A percentile compares a stretch with the other conserved stretches of the same genome.
phyloP scores from a whole-genome alignment of 1,139 yeast genomes.

The Hansenula sp. region DNA sequence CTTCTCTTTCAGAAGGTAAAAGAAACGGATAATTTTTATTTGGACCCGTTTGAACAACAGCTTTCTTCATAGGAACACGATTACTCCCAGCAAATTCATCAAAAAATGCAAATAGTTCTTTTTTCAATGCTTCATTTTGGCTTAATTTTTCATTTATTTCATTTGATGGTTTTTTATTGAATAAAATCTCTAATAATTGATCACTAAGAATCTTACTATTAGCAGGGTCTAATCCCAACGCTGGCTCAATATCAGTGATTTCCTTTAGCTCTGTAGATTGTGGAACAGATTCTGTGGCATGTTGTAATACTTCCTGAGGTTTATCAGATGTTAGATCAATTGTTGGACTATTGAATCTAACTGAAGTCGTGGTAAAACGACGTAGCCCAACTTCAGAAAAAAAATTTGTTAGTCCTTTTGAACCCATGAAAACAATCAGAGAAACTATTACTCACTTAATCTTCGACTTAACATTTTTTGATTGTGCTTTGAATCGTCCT shows the following conservation, averaged over 20 bases:
- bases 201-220: not conserved
- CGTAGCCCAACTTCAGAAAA: not conserved
- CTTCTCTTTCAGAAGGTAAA: constrained; percentile 30
- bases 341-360: not conserved
- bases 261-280: not conserved
- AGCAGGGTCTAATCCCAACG: not conserved
- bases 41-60: constrained; percentile 5
- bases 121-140: not conserved
- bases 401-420: not conserved
- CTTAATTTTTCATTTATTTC: not conserved
- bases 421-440: not conserved
- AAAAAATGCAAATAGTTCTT: not conserved
- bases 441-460: not conserved
- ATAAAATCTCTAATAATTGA: not conserved
- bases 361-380: not conserved
- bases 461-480: constrained; percentile 1
- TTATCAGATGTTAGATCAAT: not conserved
- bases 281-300: too few relatives aligned
- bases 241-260: not conserved
- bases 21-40: constrained; percentile 28
- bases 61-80: constrained; percentile 8
- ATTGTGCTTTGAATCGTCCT: not conserved
- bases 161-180: not conserved
- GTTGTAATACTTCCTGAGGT: not conserved
- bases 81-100: constrained; percentile 5